A percentile compares a stretch with the other conserved stretches of the same genome.
Conservation (phyloP, 1,139 yeast genomes). For the Magnusiomyces tetraspermus region DNA sequence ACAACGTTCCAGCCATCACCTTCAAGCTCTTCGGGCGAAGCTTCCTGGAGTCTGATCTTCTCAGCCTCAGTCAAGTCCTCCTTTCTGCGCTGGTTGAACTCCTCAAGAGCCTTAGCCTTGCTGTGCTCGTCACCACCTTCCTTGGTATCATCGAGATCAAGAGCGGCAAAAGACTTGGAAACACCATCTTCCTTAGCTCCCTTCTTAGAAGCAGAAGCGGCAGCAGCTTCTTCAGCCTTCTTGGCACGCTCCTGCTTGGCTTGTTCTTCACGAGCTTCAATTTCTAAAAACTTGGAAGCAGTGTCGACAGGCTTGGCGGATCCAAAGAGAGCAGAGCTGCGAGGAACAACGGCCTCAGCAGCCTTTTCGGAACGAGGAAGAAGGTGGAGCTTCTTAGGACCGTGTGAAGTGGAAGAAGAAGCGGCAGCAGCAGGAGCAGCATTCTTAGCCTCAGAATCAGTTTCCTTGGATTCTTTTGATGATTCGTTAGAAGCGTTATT, state of each 20-base stretch:
- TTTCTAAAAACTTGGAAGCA: constrained; percentile 25
- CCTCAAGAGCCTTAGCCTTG: constrained; percentile 17
- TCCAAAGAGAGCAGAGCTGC: constrained; percentile 29
- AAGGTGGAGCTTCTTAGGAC: constrained; percentile 23
- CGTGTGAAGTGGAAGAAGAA: constrained; percentile 12
- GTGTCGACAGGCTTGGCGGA: constrained; percentile 36
- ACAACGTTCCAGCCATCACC: constrained; percentile 61
- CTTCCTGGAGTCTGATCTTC: constrained; percentile 27
- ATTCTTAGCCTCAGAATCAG: background rate
- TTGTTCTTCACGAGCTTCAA: constrained; percentile 24
- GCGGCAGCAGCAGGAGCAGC: constrained; percentile 8
- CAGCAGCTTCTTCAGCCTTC: constrained; percentile 17
- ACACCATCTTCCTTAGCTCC: constrained; percentile 3
- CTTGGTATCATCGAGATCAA: constrained; percentile 58
- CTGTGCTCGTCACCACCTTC: constrained; percentile 36
- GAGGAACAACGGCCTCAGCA: constrained; percentile 17
- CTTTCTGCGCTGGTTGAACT: constrained; percentile 21
- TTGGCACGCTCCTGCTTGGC: constrained; percentile 24
- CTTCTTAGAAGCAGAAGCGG: constrained; percentile 12
- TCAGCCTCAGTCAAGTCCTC: constrained; percentile 35
- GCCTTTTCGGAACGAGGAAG: constrained; percentile 26
- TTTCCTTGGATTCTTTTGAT: constrained; percentile 1
- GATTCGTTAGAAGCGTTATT: background rate
- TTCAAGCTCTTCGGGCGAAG: constrained; percentile 38
- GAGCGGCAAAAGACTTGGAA: constrained; percentile 44